Evolutionary conservation across 805 yeast species (phyloP), one percentile per base, ranked within the genome.

Genomic region (Monosporozyma unispora): DNA sequence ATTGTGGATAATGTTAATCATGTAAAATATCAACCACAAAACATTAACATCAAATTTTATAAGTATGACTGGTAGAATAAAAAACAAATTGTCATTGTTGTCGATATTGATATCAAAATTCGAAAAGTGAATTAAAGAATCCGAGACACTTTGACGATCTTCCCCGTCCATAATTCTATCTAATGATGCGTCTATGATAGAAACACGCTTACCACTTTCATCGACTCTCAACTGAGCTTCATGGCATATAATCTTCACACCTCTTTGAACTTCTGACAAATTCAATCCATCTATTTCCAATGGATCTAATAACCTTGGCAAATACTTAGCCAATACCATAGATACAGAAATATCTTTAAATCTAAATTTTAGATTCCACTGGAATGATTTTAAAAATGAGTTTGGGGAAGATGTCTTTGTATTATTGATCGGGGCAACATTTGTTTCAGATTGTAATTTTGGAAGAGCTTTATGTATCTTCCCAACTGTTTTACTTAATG

Each of bases 31-130:
- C 10, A 62, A 44, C 69, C 66, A 64, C n/a, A 64, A 52, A 3
- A 60, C n/a, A 49, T 58, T 59, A 7, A 63, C 58, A 50, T 64
- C 70, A 22, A 66, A 45, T 29, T 57, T 58, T 2, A 61, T n/a
- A 21, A 55, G 55, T 14, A 63, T 42, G 12, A 48, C 45, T 1
- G 69, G 67, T 11, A 63, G 37, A 12, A 14, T 33, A n/a, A 59
- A 23, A 10, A 8, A 18, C 2, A 49, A 25, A 3, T 35, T 39
- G 1, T 35, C 27, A 14, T 39, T 23, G 1, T 25, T 11, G 4
- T 33, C 27, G 1, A 22, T 22, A 10, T 35, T 43, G 4, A 62
- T 3, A 5, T 39, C 35, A 7, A 66, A 45, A 25, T 62, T 46
- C 4, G 46, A 44, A 4, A 60, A 35, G 3, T 48, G 50, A n/a